Conservation (phyloP, 2,329 filamentous ascomycete genomes). For the Epichloe baconii region DNA sequence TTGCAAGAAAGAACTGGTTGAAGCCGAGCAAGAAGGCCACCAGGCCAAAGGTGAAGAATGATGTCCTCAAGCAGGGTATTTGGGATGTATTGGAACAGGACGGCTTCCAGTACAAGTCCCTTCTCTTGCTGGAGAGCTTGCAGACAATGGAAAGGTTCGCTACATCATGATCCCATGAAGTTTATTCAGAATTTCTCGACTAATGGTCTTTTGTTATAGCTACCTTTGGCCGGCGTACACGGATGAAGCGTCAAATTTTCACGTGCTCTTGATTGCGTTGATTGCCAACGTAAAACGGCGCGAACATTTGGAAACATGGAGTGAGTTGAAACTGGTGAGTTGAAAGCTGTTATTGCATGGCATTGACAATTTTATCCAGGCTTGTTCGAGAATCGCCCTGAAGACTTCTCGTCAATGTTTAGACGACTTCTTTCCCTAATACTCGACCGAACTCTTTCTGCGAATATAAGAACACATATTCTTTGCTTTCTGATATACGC, state of each 20-base stretch:
- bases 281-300: slow-evolving; percentile 80
- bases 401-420: slow-evolving; percentile 81
- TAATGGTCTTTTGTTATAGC: slow-evolving; percentile 26
- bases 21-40: slow-evolving; percentile 45
- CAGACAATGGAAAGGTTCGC: slow-evolving; percentile 71
- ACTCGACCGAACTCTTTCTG: slow-evolving; percentile 54
- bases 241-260: slow-evolving; percentile 80
- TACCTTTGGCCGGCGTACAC: slow-evolving; percentile 92
- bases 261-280: slow-evolving; percentile 75
- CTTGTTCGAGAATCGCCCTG: slow-evolving; percentile 62
- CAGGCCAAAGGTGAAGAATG: slow-evolving; percentile 65
- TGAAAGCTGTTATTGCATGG: not conserved
- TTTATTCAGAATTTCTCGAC: not conserved
- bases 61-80: slow-evolving; percentile 73
- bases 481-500: slow-evolving; percentile 80
- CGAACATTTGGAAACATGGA: slow-evolving; percentile 80
- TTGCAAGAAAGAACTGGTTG: slow-evolving; percentile 80
- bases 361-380: slow-evolving; percentile 28
- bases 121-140: slow-evolving; percentile 76
- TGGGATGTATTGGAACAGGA: slow-evolving; percentile 82
- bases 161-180: not conserved
- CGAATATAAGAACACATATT: slow-evolving; percentile 64
- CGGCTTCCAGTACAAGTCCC: slow-evolving; percentile 60
- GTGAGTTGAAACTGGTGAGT: slow-evolving; percentile 28
- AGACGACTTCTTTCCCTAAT: slow-evolving; percentile 80